Base-by-base conservation (phyloP, 2,329 filamentous ascomycete genomes). In the Aureobasidium sp. region DNA sequence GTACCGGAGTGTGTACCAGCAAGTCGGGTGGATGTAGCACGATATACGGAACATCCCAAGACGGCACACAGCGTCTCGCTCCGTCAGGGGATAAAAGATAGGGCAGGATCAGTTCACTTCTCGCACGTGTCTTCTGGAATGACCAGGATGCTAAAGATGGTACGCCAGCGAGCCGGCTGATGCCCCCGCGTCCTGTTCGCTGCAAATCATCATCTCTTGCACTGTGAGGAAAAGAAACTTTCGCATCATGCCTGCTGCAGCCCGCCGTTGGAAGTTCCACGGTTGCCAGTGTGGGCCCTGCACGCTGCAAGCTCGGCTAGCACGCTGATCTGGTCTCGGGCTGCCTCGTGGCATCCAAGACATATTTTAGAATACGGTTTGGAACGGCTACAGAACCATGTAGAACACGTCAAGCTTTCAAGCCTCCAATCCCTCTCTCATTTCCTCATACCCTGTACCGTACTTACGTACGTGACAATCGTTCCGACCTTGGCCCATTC, bases 191-290 rank as follows among this genome's bases (percentile, higher is more conserved):
- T 41, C 19, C 27, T 32, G 35, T 34, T 41, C 29, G 27, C 48
- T 51, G 37, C 48, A 51, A 51, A 51, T 51, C 48, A 41, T 51
- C 48, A 51, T 51, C 48, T 51, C 48, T 40, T 14, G 27, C 35
- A 21, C 17, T 8, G 17, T 10, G 37, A 41, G 40, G 16, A 11
- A 10, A 19, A 17, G 48, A 32, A 51, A 19, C 17, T 41, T 51
- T 41, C 32, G 37, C 25, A 27, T 40, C 22, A 24, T 11, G 37
- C 21, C 16, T 32, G 35, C 24, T 39, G 35, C 47, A 50, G 25
- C 10, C 25, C n/a, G 48, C 48, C 48, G 37, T 24, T 40, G 35
- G 16, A 14, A 10, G 17, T 19, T 24, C 22, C 48, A 51, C 48
- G 48, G 48, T 37, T 41, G 27, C 21, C 24, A 24, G 11, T 40